phyloP scores from a whole-genome alignment of 1,284 basidiomycete species.

The Ustilago bromivora region DNA sequence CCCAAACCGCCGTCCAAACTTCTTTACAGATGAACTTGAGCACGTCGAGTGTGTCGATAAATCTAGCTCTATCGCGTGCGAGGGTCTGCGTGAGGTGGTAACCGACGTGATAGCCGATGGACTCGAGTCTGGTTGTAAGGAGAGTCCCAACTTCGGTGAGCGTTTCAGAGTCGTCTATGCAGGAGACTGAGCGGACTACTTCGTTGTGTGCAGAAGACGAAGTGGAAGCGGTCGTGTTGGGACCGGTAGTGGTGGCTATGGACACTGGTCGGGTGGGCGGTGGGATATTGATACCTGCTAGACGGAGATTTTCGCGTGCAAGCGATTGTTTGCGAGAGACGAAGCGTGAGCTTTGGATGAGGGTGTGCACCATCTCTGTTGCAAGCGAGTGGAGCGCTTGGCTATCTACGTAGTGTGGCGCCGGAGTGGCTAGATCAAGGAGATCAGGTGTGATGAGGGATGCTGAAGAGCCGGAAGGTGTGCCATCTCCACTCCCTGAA shows the following conservation, averaged over 20 bases:
- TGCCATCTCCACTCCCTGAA: conserved; percentile 14
- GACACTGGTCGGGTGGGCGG: conserved; percentile 7
- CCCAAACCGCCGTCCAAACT: conserved; percentile 86
- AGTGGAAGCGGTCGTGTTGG: conserved; percentile 1
- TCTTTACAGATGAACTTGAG: conserved; percentile 98
- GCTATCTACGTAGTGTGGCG: conserved; percentile 75
- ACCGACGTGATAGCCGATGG: conserved; percentile 87
- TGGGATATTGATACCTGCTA: conserved; percentile 34
- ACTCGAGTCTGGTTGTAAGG: conserved; percentile 78
- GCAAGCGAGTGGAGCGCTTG: conserved; percentile 85
- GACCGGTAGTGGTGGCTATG: not conserved
- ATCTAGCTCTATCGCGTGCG: conserved; percentile 79
- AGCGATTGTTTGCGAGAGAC: conserved; percentile 72
- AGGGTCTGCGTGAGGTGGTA: conserved; percentile 85
- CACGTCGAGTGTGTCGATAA: conserved; percentile 85
- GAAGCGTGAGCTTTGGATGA: conserved; percentile 54
- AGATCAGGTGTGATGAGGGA: conserved; percentile 50
- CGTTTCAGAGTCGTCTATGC: conserved; percentile 40
- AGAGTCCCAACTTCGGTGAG: conserved; percentile 76
- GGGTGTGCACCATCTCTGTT: conserved; percentile 76
- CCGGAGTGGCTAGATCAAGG: conserved; percentile 69
- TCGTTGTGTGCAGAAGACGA: conserved; percentile 16
- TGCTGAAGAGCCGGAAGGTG: conserved; percentile 24
- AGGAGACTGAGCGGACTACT: conserved; percentile 41
- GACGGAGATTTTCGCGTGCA: conserved; percentile 70